Evolutionary conservation across 148 eudicot species (phyloP).

Genomic region (Spergularia bocconei): DNA sequence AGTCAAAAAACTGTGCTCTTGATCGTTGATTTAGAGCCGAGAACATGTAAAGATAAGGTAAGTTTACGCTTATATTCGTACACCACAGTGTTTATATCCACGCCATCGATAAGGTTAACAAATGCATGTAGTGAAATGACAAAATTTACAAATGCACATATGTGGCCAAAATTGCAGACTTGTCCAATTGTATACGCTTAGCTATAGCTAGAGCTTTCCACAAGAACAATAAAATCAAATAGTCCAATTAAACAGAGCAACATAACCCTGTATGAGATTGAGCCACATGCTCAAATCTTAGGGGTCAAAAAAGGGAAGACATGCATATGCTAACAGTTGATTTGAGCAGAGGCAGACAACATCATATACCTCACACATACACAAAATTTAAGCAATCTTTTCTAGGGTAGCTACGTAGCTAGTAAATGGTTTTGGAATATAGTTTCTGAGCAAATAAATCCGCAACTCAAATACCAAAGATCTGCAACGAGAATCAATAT

Average conservation of each 20-base stretch:
- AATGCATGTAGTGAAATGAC: too few relatives aligned
- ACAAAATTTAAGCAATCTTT: constrained; percentile 2
- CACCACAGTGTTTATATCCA: too few relatives aligned
- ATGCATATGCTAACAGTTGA: constrained; percentile 15
- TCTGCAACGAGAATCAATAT: constrained; percentile 15
- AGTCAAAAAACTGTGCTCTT: too few relatives aligned
- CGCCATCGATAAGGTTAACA: too few relatives aligned
- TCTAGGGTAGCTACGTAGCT: not conserved
- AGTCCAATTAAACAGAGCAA: not conserved
- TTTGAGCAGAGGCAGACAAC: not conserved
- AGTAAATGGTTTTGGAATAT: constrained; percentile 23
- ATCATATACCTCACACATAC: not conserved
- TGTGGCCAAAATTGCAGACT: not conserved
- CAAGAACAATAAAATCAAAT: not conserved
- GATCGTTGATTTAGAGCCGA: too few relatives aligned
- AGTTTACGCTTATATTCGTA: too few relatives aligned
- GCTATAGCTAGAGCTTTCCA: not conserved
- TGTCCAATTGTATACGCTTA: not conserved
- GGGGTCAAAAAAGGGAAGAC: constrained; percentile 19
- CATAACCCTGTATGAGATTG: not conserved
- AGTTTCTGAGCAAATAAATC: constrained; percentile 25
- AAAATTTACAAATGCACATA: not conserved
- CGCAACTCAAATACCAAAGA: constrained; percentile 33
- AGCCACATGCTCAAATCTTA: constrained; percentile 11
- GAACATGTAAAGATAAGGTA: too few relatives aligned